A percentile compares a stretch with the other conserved stretches of the same genome.
Evolutionary conservation across 192 early-diverging fungal genomes (phyloP).

Genomic region (Coemansia sp.): DNA sequence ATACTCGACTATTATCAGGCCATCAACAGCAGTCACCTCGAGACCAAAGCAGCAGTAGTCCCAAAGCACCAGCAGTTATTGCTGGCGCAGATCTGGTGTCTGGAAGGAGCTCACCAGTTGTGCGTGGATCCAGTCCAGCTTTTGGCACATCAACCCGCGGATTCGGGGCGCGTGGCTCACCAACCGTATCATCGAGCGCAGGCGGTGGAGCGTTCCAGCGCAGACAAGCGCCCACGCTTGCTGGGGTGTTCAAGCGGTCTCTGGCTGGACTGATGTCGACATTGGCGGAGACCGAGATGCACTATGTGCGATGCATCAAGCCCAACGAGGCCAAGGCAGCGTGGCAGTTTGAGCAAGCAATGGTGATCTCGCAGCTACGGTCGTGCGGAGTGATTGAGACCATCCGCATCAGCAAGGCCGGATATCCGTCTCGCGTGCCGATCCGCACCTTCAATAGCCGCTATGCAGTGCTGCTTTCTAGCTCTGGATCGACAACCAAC

Average conservation of each 20-base stretch:
- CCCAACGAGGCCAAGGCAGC: conserved; percentile 92
- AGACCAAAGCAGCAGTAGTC: conserved; percentile 7
- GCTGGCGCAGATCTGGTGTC: conserved; percentile 10
- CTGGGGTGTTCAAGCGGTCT: conserved; percentile 61
- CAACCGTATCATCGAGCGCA: background rate
- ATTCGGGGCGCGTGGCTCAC: conserved; percentile 4
- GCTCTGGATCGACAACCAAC: background rate
- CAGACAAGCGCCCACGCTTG: conserved; percentile 49
- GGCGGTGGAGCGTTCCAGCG: conserved; percentile 24
- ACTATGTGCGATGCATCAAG: conserved; percentile 99
- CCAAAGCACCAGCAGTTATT: conserved; percentile 2
- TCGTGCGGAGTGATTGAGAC: conserved; percentile 99
- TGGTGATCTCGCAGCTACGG: conserved; percentile 91
- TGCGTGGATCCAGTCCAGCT: conserved; percentile 16
- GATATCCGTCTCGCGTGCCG: conserved; percentile 89
- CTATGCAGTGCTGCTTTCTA: conserved; percentile 36
- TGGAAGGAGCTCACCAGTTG: conserved; percentile 20
- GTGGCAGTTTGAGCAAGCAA: conserved; percentile 89
- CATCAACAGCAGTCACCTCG: conserved; percentile 3
- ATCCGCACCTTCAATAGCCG: conserved; percentile 93
- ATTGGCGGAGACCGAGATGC: conserved; percentile 86
- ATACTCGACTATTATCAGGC: background rate
- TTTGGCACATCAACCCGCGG: conserved; percentile 12
- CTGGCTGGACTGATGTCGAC: conserved; percentile 93
- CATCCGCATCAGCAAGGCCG: conserved; percentile 96